phyloP scores from a whole-genome alignment of 2,329 filamentous ascomycete genomes.

The Microsporum ferrugineum region DNA sequence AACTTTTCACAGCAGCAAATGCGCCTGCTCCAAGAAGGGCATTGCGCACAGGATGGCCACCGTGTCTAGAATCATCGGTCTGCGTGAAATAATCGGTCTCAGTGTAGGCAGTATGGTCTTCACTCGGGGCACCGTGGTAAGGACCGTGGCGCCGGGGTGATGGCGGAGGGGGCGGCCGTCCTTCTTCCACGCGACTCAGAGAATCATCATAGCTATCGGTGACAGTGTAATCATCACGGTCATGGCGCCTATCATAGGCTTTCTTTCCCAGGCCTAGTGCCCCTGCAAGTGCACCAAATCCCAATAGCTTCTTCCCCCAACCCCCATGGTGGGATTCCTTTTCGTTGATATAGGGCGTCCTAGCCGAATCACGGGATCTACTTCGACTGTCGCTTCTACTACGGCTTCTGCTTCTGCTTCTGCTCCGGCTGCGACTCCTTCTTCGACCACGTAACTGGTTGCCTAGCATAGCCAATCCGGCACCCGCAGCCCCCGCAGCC shows the following conservation, averaged over 20 bases:
- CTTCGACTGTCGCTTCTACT: not conserved
- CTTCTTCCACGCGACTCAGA: conserved; percentile 41
- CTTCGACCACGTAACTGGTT: conserved; percentile 25
- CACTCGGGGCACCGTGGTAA: conserved; percentile 23
- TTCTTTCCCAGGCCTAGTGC: conserved; percentile 51
- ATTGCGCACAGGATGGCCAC: conserved; percentile 42
- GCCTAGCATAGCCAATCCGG: conserved; percentile 45
- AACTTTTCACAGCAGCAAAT: conserved; percentile 47
- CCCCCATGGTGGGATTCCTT: conserved; percentile 52
- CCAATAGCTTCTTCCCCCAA: conserved; percentile 50
- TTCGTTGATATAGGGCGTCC: conserved; percentile 51
- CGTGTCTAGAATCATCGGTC: conserved; percentile 29
- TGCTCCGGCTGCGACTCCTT: conserved; percentile 29
- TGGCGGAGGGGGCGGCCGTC: conserved; percentile 36
- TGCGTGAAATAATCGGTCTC: conserved; percentile 31
- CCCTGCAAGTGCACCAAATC: conserved; percentile 51
- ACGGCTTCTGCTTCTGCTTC: conserved; percentile 1
- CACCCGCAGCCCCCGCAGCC: conserved; percentile 46
- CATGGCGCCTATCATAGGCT: conserved; percentile 44
- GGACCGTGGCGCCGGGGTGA: conserved; percentile 17
- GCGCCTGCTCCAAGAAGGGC: conserved; percentile 57
- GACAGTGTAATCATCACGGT: conserved; percentile 43
- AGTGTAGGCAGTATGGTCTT: conserved; percentile 29
- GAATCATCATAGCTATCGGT: conserved; percentile 33
- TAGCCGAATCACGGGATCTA: not conserved